phyloP scores from a whole-genome alignment of 805 yeast species.

The Candida manassasensis region DNA sequence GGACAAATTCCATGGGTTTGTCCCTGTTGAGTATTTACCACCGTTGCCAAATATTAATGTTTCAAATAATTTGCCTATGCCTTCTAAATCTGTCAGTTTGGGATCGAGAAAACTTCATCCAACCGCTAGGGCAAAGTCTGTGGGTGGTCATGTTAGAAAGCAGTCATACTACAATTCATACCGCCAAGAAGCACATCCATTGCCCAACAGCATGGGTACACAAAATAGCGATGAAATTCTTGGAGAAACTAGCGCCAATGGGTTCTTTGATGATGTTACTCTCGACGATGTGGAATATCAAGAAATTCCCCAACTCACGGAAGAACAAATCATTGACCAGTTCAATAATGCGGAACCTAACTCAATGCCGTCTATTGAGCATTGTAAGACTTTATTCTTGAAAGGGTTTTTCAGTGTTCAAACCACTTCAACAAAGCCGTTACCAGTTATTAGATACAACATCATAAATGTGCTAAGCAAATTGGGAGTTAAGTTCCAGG shows the following conservation, averaged over 20 bases:
- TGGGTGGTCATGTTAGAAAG: conserved; percentile 70
- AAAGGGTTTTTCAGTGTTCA: conserved; percentile 94
- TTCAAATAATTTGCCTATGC: conserved; percentile 19
- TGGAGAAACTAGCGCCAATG: conserved; percentile 31
- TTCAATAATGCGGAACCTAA: conserved; percentile 59
- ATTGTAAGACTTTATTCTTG: conserved; percentile 83
- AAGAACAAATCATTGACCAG: conserved; percentile 39
- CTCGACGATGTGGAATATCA: conserved; percentile 33
- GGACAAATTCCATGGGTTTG: conserved; percentile 32
- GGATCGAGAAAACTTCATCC: conserved; percentile 53
- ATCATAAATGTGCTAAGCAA: conserved; percentile 71
- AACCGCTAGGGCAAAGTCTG: conserved; percentile 82
- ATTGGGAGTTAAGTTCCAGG: conserved; percentile 76
- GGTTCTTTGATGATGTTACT: conserved; percentile 55
- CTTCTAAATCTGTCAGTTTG: conserved; percentile 9
- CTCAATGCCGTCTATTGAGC: conserved; percentile 90
- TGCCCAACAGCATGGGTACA: conserved; percentile 36
- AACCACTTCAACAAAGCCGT: conserved; percentile 88
- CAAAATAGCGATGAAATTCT: conserved; percentile 44
- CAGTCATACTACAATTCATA: conserved; percentile 35
- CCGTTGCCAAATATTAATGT: conserved; percentile 41
- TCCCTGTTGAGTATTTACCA: conserved; percentile 40
- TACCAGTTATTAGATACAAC: conserved; percentile 82
- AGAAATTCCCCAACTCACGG: conserved; percentile 33
- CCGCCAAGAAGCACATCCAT: conserved; percentile 29